Evolutionary conservation across 345 rosid genomes (phyloP).

Genomic region (Lumnitzera racemosa): DNA sequence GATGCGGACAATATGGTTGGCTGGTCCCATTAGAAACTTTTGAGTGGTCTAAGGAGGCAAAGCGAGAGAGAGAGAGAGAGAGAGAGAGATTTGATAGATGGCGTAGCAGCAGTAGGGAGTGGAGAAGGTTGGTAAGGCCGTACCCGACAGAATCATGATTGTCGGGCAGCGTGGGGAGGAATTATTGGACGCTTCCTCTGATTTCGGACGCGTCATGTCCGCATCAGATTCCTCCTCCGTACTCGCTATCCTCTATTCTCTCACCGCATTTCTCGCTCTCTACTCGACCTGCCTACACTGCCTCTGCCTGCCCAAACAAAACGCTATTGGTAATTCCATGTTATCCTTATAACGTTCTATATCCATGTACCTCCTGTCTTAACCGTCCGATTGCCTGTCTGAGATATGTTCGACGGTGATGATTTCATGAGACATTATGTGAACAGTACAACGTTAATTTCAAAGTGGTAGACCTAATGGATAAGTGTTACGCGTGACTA

Average conservation of each 20-base stretch:
- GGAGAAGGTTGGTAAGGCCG: constrained; percentile 5
- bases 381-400: too few species aligned
- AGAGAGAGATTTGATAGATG: constrained; percentile 4
- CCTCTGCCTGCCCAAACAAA: too few species aligned
- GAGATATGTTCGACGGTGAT: too few species aligned
- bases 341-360: too few species aligned
- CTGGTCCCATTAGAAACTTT: not conserved
- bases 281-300: not conserved
- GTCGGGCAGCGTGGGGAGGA: constrained; percentile 66
- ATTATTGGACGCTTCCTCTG: constrained; percentile 53
- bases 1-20: not conserved
- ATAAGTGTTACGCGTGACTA: too few species aligned
- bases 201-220: constrained; percentile 59
- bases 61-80: not conserved
- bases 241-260: constrained; percentile 21
- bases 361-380: too few species aligned
- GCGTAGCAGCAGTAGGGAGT: constrained; percentile 5
- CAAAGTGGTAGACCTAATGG: too few species aligned
- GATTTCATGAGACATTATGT: too few species aligned
- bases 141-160: constrained; percentile 40
- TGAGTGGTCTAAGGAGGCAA: constrained; percentile 8
- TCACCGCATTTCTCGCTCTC: constrained; percentile 48
- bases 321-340: too few species aligned
- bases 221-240: constrained; percentile 61
- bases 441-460: too few species aligned